Conservation (phyloP, 2,329 filamentous ascomycete genomes). For the Aureobasidium pullulans region DNA sequence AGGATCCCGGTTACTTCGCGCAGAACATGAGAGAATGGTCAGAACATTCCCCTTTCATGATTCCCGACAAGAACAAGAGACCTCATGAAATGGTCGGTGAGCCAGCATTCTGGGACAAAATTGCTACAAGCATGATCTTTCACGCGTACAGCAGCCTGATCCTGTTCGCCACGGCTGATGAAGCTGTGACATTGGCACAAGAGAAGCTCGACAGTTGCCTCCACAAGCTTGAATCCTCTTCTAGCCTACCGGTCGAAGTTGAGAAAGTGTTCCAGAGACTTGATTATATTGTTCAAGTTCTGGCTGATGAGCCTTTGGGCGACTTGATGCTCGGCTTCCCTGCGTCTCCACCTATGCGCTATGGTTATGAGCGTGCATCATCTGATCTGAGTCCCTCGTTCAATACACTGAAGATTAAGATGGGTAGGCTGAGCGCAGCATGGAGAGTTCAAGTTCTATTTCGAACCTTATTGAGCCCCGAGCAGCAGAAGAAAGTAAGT, state of each 20-base stretch:
- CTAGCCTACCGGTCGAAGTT: neutral
- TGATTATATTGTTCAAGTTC: neutral
- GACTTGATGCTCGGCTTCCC: slow-evolving; percentile 22
- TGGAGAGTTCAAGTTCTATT: slow-evolving; percentile 10
- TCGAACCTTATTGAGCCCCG: slow-evolving; percentile 1
- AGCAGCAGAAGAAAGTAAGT: slow-evolving; percentile 13
- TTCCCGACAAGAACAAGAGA: slow-evolving; percentile 34
- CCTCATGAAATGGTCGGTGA: slow-evolving; percentile 21
- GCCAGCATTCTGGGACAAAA: slow-evolving; percentile 15
- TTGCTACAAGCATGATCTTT: slow-evolving; percentile 16
- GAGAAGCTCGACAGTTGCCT: neutral
- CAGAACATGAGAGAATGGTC: slow-evolving; percentile 35
- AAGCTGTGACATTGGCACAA: neutral
- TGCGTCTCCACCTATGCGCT: slow-evolving; percentile 37
- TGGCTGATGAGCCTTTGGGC: slow-evolving; percentile 24
- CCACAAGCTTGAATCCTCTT: neutral
- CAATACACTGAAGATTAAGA: neutral
- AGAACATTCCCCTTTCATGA: slow-evolving; percentile 41
- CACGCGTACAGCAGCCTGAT: slow-evolving; percentile 18
- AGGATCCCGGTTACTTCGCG: slow-evolving; percentile 53
- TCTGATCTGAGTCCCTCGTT: neutral
- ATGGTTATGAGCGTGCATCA: neutral
- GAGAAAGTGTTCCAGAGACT: neutral
- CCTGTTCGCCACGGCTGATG: slow-evolving; percentile 10
- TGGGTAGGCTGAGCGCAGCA: neutral